Evolutionary conservation across 345 rosid species (phyloP).

Genomic region (Eucalyptus sp.): DNA sequence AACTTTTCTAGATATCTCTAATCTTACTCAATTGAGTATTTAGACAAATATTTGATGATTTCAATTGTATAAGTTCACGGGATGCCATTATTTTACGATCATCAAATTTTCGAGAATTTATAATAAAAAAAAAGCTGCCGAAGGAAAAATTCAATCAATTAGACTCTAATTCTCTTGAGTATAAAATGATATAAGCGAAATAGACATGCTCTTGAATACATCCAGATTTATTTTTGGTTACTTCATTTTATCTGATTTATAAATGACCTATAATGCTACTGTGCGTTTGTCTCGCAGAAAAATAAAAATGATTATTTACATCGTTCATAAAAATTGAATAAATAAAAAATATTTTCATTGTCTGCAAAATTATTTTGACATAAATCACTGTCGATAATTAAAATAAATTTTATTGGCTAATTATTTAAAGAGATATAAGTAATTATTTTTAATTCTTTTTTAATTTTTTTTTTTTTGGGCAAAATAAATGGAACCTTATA

Average conservation of each 20-base stretch:
- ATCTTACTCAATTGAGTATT: not conserved
- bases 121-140: too few species aligned
- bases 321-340: fast-evolving
- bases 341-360: fast-evolving
- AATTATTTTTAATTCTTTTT: too few species aligned
- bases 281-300: fast-evolving
- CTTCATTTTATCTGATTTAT: not conserved
- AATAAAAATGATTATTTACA: too few species aligned
- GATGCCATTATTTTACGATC: fast-evolving
- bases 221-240: not conserved
- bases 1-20: not conserved
- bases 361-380: too few species aligned
- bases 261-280: fast-evolving
- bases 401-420: too few species aligned
- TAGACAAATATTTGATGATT: not conserved
- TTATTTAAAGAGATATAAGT: too few species aligned
- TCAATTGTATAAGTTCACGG: fast-evolving
- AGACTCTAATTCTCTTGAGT: not conserved
- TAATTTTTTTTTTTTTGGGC: too few species aligned
- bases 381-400: fast-evolving
- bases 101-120: fast-evolving
- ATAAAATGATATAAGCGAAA: not conserved
- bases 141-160: not conserved
- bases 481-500: too few species aligned
- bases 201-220: fast-evolving